Evolutionary conservation across 208 protist genomes (phyloP), one percentile per base, ranked within the genome.

Genomic region (Trypanosoma platydactyli): DNA sequence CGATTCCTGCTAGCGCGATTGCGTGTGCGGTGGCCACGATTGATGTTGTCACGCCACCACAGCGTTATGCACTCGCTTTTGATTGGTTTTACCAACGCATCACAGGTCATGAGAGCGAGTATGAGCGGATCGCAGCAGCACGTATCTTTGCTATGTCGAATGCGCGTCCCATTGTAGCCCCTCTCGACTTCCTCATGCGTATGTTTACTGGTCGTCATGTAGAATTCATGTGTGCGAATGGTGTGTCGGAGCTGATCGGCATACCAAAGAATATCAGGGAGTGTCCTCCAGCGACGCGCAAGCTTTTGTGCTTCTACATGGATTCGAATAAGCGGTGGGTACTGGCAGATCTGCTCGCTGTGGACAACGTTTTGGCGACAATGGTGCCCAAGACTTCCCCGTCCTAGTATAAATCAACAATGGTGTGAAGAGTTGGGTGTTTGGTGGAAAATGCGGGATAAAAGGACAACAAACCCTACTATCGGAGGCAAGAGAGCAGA

Each of bases 21-120:
- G 88, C 88, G 12, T 81, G 73, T 50, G 89, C 73, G 15, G 27
- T 90, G 44, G 68, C 89, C 4, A 73, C 75, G 18, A 45, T 94
- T n/a, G 85, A 91, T 51, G 85, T 92, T 18, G 84, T 89, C 13
- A 79, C 86, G 6, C 89, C 89, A 15, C 89, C 89, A 18, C 76
- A 78, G 35, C 85, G 89, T 24, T 89, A 84, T 55, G 54, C 64
- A 22, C 62, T 48, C 50, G 68, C 76, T 53, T 94, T 87, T 64
- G 84, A 94, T 30, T 94, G 84, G 81, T 94, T 81, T 69, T 94
- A 94, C 75, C 77, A 86, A 51, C 84, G 88, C 45, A 77, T 91
- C 41, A 56, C 76, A 24, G 83, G 85, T 24, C 76, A 86, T 49
- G 69, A 84, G 29, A 86, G 65, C 71, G 88, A 91, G 45, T 88